Evolutionary conservation across 805 yeast species (phyloP), one percentile per base, ranked within the genome.

Genomic region (Spathaspora boniae): DNA sequence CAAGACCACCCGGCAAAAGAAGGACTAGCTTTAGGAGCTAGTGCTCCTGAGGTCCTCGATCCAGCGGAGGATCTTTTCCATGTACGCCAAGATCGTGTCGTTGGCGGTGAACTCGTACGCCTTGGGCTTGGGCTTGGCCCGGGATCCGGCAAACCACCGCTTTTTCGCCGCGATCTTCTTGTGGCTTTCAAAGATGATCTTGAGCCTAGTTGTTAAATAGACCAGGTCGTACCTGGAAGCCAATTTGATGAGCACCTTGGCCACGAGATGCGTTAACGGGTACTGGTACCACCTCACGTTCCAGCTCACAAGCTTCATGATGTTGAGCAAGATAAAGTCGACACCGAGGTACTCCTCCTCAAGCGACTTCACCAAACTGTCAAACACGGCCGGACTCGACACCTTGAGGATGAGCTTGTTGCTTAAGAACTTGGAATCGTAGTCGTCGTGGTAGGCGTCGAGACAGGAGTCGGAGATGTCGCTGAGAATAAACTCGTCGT

Each of bases 231-330:
- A 68, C 33, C 60, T 53, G 5, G 57, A 47, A 21, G 74, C 53
- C 15, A 72, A 47, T 39, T 70, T 68, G 35, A 60, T 54, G 33
- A 82, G 47, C 4, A 76, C 68, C 14, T 69, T 60, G 6, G 64
- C 47, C 16, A 53, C 38, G 70, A 70, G 33, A 54, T 62, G 22
- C 59, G 50, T 47, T 51, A 78, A 62, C 62, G 73, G 41, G 69
- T 77, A 45, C 74, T 79, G 54, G 49, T 82, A 82, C 72, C 81
- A 84, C 29, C 89, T 64, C 24, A 73, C 57, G 40, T 78, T 72
- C 73, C 83, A 84, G 37, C 85, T 72, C 16, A 79, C 61, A 20
- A 74, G 57, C 43, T 72, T 72, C 40, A 76, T 61, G 23, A 78
- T 48, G 24, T 53, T 48, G 15, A 65, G 47, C 26, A 66, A 41